phyloP scores from a whole-genome alignment of 495 filamentous ascomycete species.

The Pyrenula massariospora region DNA sequence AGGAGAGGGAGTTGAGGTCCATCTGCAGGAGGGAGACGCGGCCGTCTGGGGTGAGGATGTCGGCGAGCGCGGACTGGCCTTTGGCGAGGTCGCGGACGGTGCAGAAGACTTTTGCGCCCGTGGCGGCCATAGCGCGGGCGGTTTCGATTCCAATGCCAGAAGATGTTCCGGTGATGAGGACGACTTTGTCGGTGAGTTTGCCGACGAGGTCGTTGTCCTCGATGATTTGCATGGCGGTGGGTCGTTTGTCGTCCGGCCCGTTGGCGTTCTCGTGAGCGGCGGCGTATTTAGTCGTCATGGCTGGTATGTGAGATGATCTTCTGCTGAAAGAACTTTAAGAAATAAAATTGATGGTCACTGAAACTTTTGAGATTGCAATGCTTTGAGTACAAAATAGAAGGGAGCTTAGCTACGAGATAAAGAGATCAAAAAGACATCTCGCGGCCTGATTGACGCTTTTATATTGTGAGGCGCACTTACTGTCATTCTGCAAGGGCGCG shows the following conservation, averaged over 20 bases:
- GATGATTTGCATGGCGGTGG: slow-evolving; percentile 33
- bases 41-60: slow-evolving; percentile 13
- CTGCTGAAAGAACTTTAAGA: too few species aligned
- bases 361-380: too few species aligned
- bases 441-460: too few species aligned
- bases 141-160: slow-evolving; percentile 43
- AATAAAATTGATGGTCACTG: too few species aligned
- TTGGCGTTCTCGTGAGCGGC: not conserved
- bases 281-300: not conserved
- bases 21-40: slow-evolving; percentile 25
- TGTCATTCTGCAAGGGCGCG: too few species aligned
- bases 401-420: too few species aligned
- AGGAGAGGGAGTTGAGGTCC: slow-evolving; percentile 30
- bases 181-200: slow-evolving; percentile 36
- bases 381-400: too few species aligned
- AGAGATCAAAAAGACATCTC: too few species aligned
- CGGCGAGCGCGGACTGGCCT: slow-evolving; percentile 16
- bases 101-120: slow-evolving; percentile 34
- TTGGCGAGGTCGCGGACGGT: slow-evolving; percentile 28
- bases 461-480: too few species aligned
- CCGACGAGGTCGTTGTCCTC: slow-evolving; percentile 25
- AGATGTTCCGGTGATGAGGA: slow-evolving; percentile 61
- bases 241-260: slow-evolving; percentile 34
- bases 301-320: too few species aligned
- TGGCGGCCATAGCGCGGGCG: slow-evolving; percentile 28